phyloP scores from a whole-genome alignment of 2,329 filamentous ascomycete genomes.

The Talaromyces atroroseus region DNA sequence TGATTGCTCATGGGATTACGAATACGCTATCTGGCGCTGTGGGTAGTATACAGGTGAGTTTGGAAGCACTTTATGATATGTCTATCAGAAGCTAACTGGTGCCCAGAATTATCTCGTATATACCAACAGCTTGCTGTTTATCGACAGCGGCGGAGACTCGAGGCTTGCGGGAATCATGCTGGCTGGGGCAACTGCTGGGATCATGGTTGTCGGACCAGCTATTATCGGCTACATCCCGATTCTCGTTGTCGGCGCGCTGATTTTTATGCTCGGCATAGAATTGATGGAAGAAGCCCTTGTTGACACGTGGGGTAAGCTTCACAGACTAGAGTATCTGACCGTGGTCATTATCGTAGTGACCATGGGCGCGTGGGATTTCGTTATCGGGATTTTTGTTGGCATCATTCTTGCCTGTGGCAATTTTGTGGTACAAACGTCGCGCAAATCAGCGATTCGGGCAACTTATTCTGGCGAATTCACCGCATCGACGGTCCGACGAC shows the following conservation, averaged over 20 bases:
- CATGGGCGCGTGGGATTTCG: slow-evolving; percentile 97
- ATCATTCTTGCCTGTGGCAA: slow-evolving; percentile 88
- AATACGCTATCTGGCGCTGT: slow-evolving; percentile 82
- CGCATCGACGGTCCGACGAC: slow-evolving; percentile 85
- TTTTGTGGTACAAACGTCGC: slow-evolving; percentile 84
- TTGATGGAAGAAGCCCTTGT: slow-evolving; percentile 83
- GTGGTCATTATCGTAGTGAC: slow-evolving; percentile 84
- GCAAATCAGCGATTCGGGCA: slow-evolving; percentile 80
- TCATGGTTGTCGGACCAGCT: slow-evolving; percentile 79
- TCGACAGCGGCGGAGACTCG: slow-evolving; percentile 82
- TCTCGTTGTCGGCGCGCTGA: slow-evolving; percentile 92
- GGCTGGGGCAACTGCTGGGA: slow-evolving; percentile 69
- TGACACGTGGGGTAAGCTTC: slow-evolving; percentile 81
- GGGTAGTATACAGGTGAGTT: slow-evolving; percentile 68
- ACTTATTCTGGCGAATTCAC: slow-evolving; percentile 87
- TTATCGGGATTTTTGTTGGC: slow-evolving; percentile 85
- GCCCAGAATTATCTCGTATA: slow-evolving; percentile 93
- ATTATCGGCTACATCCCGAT: slow-evolving; percentile 93
- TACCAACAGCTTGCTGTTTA: slow-evolving; percentile 95
- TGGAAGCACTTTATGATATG: not conserved
- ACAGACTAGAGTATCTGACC: slow-evolving; percentile 81
- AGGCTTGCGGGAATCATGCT: slow-evolving; percentile 81
- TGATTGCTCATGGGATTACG: slow-evolving; percentile 87
- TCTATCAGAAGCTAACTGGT: not conserved
- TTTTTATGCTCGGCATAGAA: slow-evolving; percentile 92